Conservation (phyloP, 208 protist species). For the Trypanosoma melophagium region DNA sequence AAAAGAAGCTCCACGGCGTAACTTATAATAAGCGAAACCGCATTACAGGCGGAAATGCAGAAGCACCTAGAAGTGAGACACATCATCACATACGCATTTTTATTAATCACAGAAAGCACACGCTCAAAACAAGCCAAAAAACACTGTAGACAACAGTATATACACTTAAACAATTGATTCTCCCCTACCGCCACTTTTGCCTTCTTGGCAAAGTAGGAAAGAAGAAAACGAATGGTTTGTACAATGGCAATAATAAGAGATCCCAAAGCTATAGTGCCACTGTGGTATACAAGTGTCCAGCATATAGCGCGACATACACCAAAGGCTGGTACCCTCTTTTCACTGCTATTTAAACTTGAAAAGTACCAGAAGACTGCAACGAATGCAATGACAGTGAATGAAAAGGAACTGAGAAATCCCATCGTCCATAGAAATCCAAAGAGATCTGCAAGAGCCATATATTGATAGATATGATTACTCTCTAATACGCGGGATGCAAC, state of each 20-base stretch:
- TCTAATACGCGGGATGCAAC: conserved; percentile 5
- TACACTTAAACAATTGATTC: conserved; percentile 27
- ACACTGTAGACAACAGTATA: conserved; percentile 53
- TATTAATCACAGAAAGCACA: conserved; percentile 83
- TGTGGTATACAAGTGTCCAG: conserved; percentile 67
- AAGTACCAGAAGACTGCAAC: conserved; percentile 81
- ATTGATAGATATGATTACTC: conserved; percentile 8
- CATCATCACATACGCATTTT: conserved; percentile 91
- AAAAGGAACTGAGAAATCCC: conserved; percentile 52
- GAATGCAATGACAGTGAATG: conserved; percentile 60
- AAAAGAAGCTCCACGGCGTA: conserved; percentile 30
- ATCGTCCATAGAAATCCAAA: conserved; percentile 75
- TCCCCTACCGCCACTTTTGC: conserved; percentile 1
- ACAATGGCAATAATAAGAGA: conserved; percentile 85
- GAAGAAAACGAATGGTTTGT: conserved; percentile 56
- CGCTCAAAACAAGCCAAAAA: conserved; percentile 70
- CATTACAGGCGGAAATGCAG: conserved; percentile 58
- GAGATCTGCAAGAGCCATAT: conserved; percentile 52
- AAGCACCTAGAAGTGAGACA: conserved; percentile 73
- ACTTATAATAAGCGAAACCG: conserved; percentile 52
- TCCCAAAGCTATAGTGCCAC: conserved; percentile 82
- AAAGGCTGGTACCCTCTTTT: conserved; percentile 24
- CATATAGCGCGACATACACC: conserved; percentile 29
- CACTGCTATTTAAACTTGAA: conserved; percentile 34
- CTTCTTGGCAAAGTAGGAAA: conserved; percentile 46